Percentiles rank a stretch among this genome's conserved stretches.
Evolutionary conservation across 2,329 filamentous ascomycete genomes (phyloP).

Genomic region (Pseudocercospora fijiensis): DNA sequence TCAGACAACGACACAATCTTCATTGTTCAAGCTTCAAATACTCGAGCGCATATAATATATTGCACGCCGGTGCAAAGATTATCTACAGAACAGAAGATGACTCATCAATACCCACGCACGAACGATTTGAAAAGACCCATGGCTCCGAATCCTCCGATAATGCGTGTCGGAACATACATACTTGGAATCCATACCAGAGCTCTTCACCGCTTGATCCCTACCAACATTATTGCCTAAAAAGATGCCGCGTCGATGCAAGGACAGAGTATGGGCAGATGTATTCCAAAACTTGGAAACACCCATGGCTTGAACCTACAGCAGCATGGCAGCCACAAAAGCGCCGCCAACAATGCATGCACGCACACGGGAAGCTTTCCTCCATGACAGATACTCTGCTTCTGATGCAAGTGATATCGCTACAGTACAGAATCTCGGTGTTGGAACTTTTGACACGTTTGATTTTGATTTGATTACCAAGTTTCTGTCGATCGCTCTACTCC

Average conservation of each 20-base stretch:
- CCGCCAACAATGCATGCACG: neutral
- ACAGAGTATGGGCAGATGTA: neutral
- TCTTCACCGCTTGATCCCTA: too few relatives aligned
- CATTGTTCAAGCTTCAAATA: neutral
- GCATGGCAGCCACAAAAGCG: conserved; percentile 1
- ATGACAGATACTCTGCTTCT: too few relatives aligned
- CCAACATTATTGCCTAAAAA: neutral
- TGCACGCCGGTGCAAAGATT: neutral
- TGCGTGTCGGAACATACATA: too few relatives aligned
- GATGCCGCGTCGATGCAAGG: too few relatives aligned
- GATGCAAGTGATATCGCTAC: too few relatives aligned
- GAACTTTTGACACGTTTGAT: neutral
- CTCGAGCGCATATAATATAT: neutral
- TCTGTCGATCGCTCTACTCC: neutral
- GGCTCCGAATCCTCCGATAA: too few relatives aligned
- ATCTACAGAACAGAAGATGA: too few relatives aligned
- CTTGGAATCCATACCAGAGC: too few relatives aligned
- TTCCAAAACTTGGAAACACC: neutral
- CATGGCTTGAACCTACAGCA: neutral
- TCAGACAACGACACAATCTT: neutral
- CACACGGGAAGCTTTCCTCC: neutral
- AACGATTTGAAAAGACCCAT: too few relatives aligned
- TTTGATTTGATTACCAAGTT: neutral
- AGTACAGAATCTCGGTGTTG: too few relatives aligned
- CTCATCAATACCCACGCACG: too few relatives aligned